These are phyloP conservation scores for Penicillium glabrum DNA, from an alignment of 2,329 filamentous ascomycete genomes.

Conservation along the genomic window DNA sequence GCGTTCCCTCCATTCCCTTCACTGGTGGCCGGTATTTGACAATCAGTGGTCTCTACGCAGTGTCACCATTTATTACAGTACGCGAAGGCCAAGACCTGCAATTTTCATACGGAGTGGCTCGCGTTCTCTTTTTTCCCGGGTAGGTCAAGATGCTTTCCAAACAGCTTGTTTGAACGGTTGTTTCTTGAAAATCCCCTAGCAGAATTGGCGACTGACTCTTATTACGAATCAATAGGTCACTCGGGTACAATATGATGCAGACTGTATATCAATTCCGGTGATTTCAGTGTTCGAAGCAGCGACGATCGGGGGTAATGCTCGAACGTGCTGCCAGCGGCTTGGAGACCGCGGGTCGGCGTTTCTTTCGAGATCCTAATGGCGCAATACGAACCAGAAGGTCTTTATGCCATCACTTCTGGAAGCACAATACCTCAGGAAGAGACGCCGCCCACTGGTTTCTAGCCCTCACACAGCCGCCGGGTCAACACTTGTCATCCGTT, in stretches of 20 bases:
- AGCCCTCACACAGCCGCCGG: slow-evolving; percentile 27
- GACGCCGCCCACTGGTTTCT: slow-evolving; percentile 37
- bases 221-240: background rate
- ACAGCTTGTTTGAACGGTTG: slow-evolving; percentile 1
- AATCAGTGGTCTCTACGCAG: background rate
- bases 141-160: background rate
- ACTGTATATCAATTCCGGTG: slow-evolving; percentile 20
- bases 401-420: slow-evolving; percentile 40
- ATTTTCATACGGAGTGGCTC: too few relatives aligned
- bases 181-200: background rate
- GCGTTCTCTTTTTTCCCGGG: background rate
- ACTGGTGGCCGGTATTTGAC: background rate
- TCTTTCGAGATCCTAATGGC: slow-evolving; percentile 42
- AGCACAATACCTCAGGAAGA: slow-evolving; percentile 28
- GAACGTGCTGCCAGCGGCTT: slow-evolving; percentile 52
- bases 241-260: slow-evolving; percentile 29
- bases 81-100: background rate
- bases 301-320: slow-evolving; percentile 48
- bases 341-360: slow-evolving; percentile 50
- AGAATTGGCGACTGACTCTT: slow-evolving; percentile 3
- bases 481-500: slow-evolving; percentile 17
- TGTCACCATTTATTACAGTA: background rate
- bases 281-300: slow-evolving; percentile 26
- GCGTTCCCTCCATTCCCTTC: background rate
- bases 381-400: slow-evolving; percentile 37